Base-by-base conservation (phyloP, 2,329 filamentous ascomycete genomes). In the Hypoxylon sp. region DNA sequence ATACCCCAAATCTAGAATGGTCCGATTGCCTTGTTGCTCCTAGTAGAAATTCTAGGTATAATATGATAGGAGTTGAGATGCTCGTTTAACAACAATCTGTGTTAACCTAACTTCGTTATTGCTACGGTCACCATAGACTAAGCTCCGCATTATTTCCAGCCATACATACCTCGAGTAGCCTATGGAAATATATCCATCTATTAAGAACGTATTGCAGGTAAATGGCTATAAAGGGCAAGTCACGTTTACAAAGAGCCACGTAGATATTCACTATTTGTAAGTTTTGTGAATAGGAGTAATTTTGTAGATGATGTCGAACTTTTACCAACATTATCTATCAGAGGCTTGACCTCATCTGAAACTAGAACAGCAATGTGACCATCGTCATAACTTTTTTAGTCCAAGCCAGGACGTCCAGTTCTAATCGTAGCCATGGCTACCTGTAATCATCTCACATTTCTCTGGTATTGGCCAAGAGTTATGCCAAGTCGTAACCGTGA, bases 401-500 rank as follows among this genome's bases (percentile, higher is more conserved):
- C 63, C 69, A 53, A 67, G 63, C 71, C 71, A 71, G 59, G 75
- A 77, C 72, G 73, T 74, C 75, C 39, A 72, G 69, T 73, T 75
- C 71, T 73, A 74, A 69, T 65, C 74, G 71, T 67, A 73, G 72
- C 74, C 68, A 70, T 66, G 66, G 66, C 66, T 67, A 44, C 39
- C 39, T 44, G 39, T 44, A 63, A 67, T 66, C 65, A 57, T 70
- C 63, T 71, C 69, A 71, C 66, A 72, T 71, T 58, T 60, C 59
- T 63, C 63, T 65, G 70, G 66, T 54, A 62, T 59, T 67, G 66
- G 70, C 69, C 72, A 65, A 63, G 70, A 64, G 64, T 63, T 68
- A 62, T 67, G 61, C 66, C 64, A 70, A 72, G 67, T 78, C 75
- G 74, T 77, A 73, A 74, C 73, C 72, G 73, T 75, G 70, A 72